Base-by-base conservation (phyloP, 1,284 basidiomycete species). In the Baeospora myosura region DNA sequence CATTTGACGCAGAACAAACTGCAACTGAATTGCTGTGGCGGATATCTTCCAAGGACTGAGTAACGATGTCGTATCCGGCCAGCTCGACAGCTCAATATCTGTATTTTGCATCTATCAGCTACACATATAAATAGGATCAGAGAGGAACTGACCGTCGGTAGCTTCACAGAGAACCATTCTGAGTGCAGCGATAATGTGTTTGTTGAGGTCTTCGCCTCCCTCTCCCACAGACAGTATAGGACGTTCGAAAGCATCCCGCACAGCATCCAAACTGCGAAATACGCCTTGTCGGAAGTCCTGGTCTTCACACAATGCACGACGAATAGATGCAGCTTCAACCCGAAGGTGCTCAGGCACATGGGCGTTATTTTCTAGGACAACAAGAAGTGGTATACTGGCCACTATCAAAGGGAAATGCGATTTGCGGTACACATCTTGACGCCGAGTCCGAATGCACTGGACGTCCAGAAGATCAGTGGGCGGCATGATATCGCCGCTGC, bases 21-120 rank as follows among this genome's bases (percentile, higher is more conserved):
- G 80, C 46, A 88, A 71, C 52, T 88, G 80, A 42, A 88, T 78
- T 1, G 81, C 78, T 0, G 87, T 87, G 2, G 81, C 82, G 12
- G 81, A 76, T 25, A 88, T 74, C 53, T 84, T 84, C 84, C 86
- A 89, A 0, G 85, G 86, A 47, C 81, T 87, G 18, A 88, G 66
- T 28, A 81, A 65, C 17, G 72, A 76, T 0, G 75, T 75, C 4
- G 80, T 71, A 42, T 74, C 66, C 11, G 76, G 71, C 70, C 78
- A 81, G 34, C 76, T 73, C 18, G 72, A 70, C 14, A 74, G 61
- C 28, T 74, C 74, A n/a, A 74, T 62, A 42, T 72, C 71, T 54
- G 61, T 56, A n/a, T n/a, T n/a, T n/a, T n/a, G n/a, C n/a, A n/a
- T n/a, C 52, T 50, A 44, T 20, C 17, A 1, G 24, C 46, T 12